Base-by-base conservation (phyloP, 1,139 yeast species). In the Saccharomyces pastorianus region DNA sequence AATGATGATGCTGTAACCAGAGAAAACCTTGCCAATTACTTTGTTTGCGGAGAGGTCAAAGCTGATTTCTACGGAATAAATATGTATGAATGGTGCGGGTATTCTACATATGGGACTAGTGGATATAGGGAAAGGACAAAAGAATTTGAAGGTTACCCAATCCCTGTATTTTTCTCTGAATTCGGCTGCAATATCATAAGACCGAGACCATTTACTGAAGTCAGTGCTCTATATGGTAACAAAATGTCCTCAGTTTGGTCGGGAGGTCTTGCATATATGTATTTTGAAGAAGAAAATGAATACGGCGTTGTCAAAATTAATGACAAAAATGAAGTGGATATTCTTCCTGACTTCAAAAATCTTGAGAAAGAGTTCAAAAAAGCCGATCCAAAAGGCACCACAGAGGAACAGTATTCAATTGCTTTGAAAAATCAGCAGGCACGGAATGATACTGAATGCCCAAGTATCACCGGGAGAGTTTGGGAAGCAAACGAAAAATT, bases 261-360 rank as follows among this genome's bases (percentile, higher is more conserved):
- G 47, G 96, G 96, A 60, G 96, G 96, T 64, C 82, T 88, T 66
- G 96, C 85, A 34, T 88, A 88, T 75, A 86, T 88, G 95, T 88
- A 85, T 74, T 85, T 83, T 72, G 83, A 88, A 74, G 96, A 88
- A 73, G 82, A 76, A 55, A 88, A 88, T 72, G 73, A 85, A 62
- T 88, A 85, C 68, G 96, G 96, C 59, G 82, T 88, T 56, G 95
- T 88, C 50, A 67, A 81, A 53, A 72, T 83, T 54, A 69, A 72
- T 55, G 71, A 71, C 58, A 73, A 71, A 55, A 78, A 79, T 53
- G 83, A 79, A 62, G 73, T 81, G 8, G 61, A 65, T 2, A 71
- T 73, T 47, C 64, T 76, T 50, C 74, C 73, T 9, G 85, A 81
- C 60, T 81, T 75, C 62, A 66, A 59, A 20, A 60, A 57, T 51